Conservation (phyloP, 139 green algal species). For the Closterium sp. region DNA sequence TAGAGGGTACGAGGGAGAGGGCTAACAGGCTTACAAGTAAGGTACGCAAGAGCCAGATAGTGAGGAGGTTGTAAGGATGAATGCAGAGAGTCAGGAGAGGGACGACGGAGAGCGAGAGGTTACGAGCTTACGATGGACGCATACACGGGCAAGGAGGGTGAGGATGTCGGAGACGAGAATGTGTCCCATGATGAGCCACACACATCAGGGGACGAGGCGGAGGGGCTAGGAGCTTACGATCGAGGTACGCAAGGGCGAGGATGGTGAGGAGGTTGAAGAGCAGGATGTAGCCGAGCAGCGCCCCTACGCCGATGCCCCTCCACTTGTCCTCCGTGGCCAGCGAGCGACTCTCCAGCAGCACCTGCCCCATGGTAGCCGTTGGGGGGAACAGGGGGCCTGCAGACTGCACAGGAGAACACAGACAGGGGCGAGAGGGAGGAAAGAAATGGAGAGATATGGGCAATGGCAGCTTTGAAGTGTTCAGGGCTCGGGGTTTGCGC, state of each 20-base stretch:
- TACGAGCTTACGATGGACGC: background rate
- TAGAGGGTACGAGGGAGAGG: background rate
- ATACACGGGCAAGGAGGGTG: slow-evolving; percentile 12
- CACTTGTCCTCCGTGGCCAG: background rate
- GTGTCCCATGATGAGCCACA: slow-evolving; percentile 7
- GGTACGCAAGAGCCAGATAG: slow-evolving; percentile 15
- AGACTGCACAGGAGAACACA: background rate
- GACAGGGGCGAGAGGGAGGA: background rate
- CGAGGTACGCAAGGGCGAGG: slow-evolving; percentile 19
- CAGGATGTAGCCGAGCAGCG: slow-evolving; percentile 20
- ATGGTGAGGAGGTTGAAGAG: slow-evolving; percentile 37
- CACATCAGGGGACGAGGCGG: background rate
- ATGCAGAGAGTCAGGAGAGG: slow-evolving; percentile 9
- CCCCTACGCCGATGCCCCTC: slow-evolving; percentile 22
- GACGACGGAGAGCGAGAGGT: background rate
- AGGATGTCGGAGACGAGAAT: slow-evolving; percentile 30
- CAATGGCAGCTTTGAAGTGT: no score
- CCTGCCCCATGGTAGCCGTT: slow-evolving; percentile 14
- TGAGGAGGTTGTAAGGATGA: slow-evolving; percentile 29
- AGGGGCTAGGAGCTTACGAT: background rate
- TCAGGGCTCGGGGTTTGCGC: no score
- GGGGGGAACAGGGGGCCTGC: background rate
- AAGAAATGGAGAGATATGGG: background rate
- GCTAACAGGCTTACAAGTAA: background rate
- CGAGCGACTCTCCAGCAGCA: slow-evolving; percentile 9